Evolutionary conservation across 2,329 filamentous ascomycete genomes (phyloP).

Genomic region (Curvularia verruculosa): DNA sequence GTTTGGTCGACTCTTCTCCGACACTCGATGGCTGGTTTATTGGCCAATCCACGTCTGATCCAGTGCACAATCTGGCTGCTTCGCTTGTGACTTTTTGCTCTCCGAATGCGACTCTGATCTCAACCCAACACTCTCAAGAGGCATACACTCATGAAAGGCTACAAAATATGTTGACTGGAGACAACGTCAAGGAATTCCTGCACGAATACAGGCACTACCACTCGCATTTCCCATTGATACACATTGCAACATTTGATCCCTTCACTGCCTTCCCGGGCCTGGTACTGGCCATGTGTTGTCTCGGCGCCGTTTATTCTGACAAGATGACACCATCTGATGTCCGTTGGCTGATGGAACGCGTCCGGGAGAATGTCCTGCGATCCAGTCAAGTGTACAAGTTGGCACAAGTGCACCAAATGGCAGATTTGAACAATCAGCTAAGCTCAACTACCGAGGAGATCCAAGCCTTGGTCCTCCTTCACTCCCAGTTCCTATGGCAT

Average conservation of each 20-base stretch:
- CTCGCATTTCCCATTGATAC: conserved; percentile 74
- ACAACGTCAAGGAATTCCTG: conserved; percentile 74
- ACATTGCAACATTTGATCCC: conserved; percentile 73
- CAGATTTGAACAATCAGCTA: conserved; percentile 48
- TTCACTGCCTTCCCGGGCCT: conserved; percentile 70
- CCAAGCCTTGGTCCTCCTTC: conserved; percentile 68
- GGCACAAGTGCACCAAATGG: conserved; percentile 43
- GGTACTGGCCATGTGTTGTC: conserved; percentile 71
- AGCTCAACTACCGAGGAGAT: conserved; percentile 65
- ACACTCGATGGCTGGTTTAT: conserved; percentile 52
- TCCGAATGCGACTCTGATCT: conserved; percentile 49
- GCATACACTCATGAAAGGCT: conserved; percentile 61
- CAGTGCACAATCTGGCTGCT: conserved; percentile 54
- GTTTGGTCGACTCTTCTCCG: conserved; percentile 50
- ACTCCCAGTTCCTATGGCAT: conserved; percentile 71
- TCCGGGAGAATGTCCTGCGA: conserved; percentile 64
- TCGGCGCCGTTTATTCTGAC: conserved; percentile 77
- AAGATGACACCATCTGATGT: conserved; percentile 65
- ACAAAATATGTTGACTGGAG: conserved; percentile 64
- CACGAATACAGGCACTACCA: conserved; percentile 75
- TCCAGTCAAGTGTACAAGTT: conserved; percentile 60
- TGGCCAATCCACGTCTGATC: conserved; percentile 47
- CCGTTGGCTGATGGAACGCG: conserved; percentile 70
- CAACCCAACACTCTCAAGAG: conserved; percentile 33
- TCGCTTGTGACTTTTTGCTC: conserved; percentile 59